A percentile compares a stretch with the other conserved stretches of the same genome.
Evolutionary conservation across 129 eudicot species (phyloP).

Genomic region (Tagetes patula): DNA sequence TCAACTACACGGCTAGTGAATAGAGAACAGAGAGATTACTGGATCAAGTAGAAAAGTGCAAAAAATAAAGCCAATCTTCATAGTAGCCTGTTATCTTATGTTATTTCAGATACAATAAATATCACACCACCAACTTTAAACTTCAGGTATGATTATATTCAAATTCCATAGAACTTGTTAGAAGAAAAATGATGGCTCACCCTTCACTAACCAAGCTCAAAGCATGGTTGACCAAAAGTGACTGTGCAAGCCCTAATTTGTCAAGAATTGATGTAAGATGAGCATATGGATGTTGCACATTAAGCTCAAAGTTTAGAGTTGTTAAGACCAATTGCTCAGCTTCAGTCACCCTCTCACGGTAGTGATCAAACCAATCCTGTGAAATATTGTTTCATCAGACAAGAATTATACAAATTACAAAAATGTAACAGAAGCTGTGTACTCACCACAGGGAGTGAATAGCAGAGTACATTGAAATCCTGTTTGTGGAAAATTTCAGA

Average conservation of each 20-base stretch:
- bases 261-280: conserved; percentile 78
- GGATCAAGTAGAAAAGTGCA: conserved; percentile 25
- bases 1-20: conserved; percentile 29
- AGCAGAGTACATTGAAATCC: conserved; percentile 57
- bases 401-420: background rate
- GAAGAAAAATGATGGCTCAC: conserved; percentile 44
- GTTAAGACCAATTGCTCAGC: conserved; percentile 88
- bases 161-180: conserved; percentile 10
- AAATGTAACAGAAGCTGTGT: conserved; percentile 1
- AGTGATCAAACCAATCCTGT: conserved; percentile 96
- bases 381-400: conserved; percentile 12
- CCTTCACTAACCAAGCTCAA: conserved; percentile 87
- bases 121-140: conserved; percentile 3
- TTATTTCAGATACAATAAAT: conserved; percentile 18
- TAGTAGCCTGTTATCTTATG: conserved; percentile 22
- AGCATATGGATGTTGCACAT: conserved; percentile 90
- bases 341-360: conserved; percentile 69
- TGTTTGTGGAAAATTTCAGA: conserved; percentile 82
- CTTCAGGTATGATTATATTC: background rate
- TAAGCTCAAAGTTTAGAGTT: conserved; percentile 86
- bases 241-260: conserved; percentile 81
- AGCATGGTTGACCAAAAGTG: conserved; percentile 74
- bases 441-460: conserved; percentile 68
- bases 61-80: conserved; percentile 26
- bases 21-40: conserved; percentile 31